Evolutionary conservation across 2,329 filamentous ascomycete genomes (phyloP).

Genomic region (Penicillium sp.): DNA sequence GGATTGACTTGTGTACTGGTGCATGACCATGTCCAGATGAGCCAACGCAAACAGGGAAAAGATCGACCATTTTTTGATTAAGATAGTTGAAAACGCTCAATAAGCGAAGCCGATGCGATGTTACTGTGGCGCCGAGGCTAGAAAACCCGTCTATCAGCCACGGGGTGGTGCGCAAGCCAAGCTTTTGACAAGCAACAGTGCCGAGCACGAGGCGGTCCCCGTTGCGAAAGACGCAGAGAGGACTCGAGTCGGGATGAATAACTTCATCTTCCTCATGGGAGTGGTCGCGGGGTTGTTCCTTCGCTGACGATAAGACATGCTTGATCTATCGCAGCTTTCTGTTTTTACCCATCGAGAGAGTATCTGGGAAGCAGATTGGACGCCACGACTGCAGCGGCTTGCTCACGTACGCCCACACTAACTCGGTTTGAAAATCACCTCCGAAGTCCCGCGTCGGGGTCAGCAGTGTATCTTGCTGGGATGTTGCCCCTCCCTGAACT

Average conservation of each 20-base stretch:
- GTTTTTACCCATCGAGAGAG: not conserved
- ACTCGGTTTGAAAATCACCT: not conserved
- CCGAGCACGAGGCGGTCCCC: not conserved
- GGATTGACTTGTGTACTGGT: conserved; percentile 1
- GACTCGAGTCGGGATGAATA: not conserved
- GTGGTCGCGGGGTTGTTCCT: not conserved
- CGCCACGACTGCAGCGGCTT: not conserved
- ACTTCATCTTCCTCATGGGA: not conserved
- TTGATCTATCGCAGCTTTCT: not conserved
- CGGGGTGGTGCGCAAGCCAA: conserved; percentile 1
- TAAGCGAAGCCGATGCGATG: conserved; percentile 11
- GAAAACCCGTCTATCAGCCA: not conserved
- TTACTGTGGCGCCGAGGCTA: conserved; percentile 15
- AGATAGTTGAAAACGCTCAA: conserved; percentile 3
- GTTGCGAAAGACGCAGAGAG: not conserved
- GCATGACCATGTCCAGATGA: conserved; percentile 2
- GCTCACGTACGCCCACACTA: conserved; percentile 4
- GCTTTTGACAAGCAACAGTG: conserved; percentile 14
- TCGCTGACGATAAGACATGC: not conserved
- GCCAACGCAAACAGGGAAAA: conserved; percentile 6
- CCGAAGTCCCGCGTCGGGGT: not conserved
- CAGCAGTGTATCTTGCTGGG: not conserved
- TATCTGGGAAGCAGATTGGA: not conserved
- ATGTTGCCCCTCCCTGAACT: not conserved
- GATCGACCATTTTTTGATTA: conserved; percentile 7